Evolutionary conservation across 2,329 filamentous ascomycete genomes (phyloP).

Genomic region (Colletotrichum sp.): DNA sequence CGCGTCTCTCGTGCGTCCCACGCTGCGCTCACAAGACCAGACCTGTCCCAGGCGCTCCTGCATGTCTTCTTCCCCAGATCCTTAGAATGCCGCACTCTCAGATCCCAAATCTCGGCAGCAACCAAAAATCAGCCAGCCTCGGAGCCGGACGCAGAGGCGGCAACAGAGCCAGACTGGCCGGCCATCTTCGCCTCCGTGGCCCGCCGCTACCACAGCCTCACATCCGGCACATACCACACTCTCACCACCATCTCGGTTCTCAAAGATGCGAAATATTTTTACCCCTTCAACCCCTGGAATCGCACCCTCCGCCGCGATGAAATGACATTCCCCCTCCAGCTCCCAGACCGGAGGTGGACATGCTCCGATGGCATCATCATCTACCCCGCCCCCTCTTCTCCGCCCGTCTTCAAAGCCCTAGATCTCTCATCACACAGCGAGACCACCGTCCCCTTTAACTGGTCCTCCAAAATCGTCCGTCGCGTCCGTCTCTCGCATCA

Average conservation of each 20-base stretch:
- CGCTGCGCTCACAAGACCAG: constrained; percentile 52
- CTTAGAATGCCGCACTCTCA: constrained; percentile 53
- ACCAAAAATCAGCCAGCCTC: background rate
- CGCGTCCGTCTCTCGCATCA: constrained; percentile 57
- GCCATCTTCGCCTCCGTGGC: constrained; percentile 53
- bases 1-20: constrained; percentile 56
- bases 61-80: constrained; percentile 57
- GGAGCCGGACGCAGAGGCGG: constrained; percentile 7
- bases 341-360: constrained; percentile 57
- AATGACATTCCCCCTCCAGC: constrained; percentile 46
- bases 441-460: constrained; percentile 57
- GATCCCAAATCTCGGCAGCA: constrained; percentile 13
- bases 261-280: constrained; percentile 26
- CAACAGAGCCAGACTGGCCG: constrained; percentile 37
- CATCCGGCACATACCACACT: constrained; percentile 20
- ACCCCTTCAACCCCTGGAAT: constrained; percentile 49
- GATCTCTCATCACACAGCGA: constrained; percentile 52
- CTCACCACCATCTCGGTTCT: constrained; percentile 22
- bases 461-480: constrained; percentile 53
- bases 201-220: constrained; percentile 59
- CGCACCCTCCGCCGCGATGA: constrained; percentile 47
- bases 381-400: constrained; percentile 42
- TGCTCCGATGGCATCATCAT: constrained; percentile 61
- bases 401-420: constrained; percentile 45
- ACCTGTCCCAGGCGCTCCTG: constrained; percentile 52